These are phyloP conservation scores for Centella asiatica DNA, from an alignment of 129 eudicot genomes.

Conservation along the genomic window DNA sequence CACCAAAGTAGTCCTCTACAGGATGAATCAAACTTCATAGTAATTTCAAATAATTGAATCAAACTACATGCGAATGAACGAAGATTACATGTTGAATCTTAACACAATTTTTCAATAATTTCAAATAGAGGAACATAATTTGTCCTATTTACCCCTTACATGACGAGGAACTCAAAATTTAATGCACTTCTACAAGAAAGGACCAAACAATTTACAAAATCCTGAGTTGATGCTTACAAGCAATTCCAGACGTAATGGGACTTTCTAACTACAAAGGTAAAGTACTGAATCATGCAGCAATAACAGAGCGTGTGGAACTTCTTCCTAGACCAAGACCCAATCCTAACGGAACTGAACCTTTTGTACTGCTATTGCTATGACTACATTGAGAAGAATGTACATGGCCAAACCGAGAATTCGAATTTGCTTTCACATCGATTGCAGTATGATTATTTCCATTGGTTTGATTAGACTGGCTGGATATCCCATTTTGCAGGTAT, in stretches of 20 bases:
- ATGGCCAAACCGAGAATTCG: slow-evolving; percentile 31
- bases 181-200: not conserved
- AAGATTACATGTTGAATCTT: too few species aligned
- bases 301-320: slow-evolving; percentile 30
- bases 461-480: slow-evolving; percentile 47
- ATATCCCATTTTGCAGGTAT: slow-evolving; percentile 34
- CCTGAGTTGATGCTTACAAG: not conserved
- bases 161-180: too few species aligned
- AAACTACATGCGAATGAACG: too few species aligned
- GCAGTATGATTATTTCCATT: slow-evolving; percentile 52
- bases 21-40: too few species aligned
- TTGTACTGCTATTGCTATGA: slow-evolving; percentile 38
- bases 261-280: not conserved
- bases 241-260: not conserved
- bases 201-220: not conserved
- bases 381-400: slow-evolving; percentile 75
- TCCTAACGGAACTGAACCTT: slow-evolving; percentile 53
- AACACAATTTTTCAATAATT: too few species aligned
- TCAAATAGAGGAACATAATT: too few species aligned
- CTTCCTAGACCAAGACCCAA: slow-evolving; percentile 65
- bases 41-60: too few species aligned
- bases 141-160: too few species aligned
- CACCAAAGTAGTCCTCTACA: too few species aligned
- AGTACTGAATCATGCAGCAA: not conserved
- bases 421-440: slow-evolving; percentile 41